These are phyloP conservation scores for Peterozyma toletana DNA, from an alignment of 805 yeast genomes.

Conservation along the genomic window DNA sequence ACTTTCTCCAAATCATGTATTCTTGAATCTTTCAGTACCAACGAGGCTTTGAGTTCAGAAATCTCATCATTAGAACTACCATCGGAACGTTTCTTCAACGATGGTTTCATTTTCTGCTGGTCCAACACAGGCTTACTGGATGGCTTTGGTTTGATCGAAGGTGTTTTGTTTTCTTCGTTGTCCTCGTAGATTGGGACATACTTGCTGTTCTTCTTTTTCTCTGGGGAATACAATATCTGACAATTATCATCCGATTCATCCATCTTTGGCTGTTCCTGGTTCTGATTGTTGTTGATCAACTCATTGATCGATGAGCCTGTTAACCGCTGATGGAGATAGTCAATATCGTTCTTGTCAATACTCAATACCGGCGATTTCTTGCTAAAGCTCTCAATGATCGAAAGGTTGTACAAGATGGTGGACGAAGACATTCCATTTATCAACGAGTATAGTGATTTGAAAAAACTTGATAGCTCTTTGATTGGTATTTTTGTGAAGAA, in stretches of 20 bases:
- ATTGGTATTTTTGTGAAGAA: too few species aligned
- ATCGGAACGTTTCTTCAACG: not conserved
- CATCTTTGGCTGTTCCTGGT: not conserved
- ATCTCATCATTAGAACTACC: not conserved
- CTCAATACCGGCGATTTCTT: not conserved
- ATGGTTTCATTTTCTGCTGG: not conserved
- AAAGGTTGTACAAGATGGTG: not conserved
- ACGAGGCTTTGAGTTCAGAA: not conserved
- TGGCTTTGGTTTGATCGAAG: not conserved
- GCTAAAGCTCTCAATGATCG: not conserved
- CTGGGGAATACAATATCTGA: conserved; percentile 5
- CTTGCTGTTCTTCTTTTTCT: conserved; percentile 2
- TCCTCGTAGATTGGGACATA: not conserved
- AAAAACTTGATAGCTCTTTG: too few species aligned
- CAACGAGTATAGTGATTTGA: too few species aligned
- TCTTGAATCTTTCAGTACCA: not conserved
- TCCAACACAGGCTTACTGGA: not conserved
- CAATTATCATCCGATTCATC: conserved; percentile 3
- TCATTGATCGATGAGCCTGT: not conserved
- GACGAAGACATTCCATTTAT: too few species aligned
- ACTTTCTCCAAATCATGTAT: conserved; percentile 3
- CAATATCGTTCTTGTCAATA: not conserved
- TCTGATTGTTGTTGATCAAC: too few species aligned
- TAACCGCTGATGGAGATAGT: conserved; percentile 2
- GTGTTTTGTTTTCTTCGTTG: not conserved